Evolutionary conservation across 2,329 filamentous ascomycete species (phyloP).

Genomic region (Fusarium sp.): DNA sequence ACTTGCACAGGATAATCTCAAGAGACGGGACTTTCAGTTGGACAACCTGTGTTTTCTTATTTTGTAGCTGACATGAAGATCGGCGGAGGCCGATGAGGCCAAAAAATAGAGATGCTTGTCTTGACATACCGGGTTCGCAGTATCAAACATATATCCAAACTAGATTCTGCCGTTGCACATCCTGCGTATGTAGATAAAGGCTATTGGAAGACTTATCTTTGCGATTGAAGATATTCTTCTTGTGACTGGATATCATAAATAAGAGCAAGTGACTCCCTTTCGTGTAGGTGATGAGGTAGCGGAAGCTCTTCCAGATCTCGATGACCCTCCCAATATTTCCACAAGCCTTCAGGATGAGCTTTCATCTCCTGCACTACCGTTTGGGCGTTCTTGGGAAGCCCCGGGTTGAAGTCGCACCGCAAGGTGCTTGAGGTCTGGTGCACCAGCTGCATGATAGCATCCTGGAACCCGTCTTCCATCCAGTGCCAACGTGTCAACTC

Average conservation of each 20-base stretch:
- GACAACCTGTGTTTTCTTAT: accelerated
- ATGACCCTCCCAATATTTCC: no score
- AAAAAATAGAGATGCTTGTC: neutral
- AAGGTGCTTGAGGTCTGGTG: no score
- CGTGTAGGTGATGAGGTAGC: no score
- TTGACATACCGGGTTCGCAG: accelerated
- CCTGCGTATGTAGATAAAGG: neutral
- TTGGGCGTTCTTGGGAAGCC: no score
- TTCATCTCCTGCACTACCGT: no score
- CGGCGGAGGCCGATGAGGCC: accelerated
- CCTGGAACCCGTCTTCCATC: neutral
- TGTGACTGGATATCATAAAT: neutral
- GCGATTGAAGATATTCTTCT: neutral
- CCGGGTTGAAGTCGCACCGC: no score
- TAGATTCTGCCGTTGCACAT: neutral
- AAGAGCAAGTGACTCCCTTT: no score
- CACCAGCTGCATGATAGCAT: accelerated
- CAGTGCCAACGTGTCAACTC: no score
- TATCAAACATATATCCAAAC: neutral
- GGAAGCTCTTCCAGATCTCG: no score
- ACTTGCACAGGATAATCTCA: neutral
- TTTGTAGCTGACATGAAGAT: neutral
- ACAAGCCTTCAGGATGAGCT: no score
- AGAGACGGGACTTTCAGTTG: neutral
- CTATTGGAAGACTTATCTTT: neutral